phyloP scores from a whole-genome alignment of 352 stramenopile genomes.

The Poterioochromonas sp. region DNA sequence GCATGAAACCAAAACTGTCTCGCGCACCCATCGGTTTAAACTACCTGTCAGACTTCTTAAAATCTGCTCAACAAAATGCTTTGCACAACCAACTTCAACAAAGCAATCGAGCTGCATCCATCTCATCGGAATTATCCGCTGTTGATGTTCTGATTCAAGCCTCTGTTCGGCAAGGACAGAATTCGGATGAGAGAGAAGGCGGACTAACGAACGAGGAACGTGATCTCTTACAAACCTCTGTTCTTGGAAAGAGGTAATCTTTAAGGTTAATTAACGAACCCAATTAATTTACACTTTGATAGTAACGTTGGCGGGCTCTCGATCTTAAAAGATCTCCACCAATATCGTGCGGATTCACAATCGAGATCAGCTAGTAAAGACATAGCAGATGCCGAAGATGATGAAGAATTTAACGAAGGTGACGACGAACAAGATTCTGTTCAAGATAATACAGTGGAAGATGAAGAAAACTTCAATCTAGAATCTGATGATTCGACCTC shows the following conservation, averaged over 20 bases:
- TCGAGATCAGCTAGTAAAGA: background rate
- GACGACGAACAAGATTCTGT: conserved; percentile 18
- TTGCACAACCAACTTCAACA: background rate
- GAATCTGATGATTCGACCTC: background rate
- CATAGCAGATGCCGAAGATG: background rate
- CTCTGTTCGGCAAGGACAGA: no score
- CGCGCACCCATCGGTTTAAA: background rate
- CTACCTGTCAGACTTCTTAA: background rate
- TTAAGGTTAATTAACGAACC: no score
- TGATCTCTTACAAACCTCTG: no score
- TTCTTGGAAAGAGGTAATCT: no score
- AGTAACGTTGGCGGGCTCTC: no score
- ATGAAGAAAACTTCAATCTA: background rate
- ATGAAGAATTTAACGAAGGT: background rate
- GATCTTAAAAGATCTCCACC: background rate
- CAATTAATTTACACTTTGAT: no score
- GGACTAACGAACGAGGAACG: no score
- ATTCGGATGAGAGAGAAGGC: no score
- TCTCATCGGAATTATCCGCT: no score
- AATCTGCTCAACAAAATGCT: background rate
- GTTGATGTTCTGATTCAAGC: background rate
- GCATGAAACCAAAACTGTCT: background rate
- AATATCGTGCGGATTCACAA: conserved; percentile 1
- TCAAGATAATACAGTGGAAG: background rate
- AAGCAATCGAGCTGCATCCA: no score